Evolutionary conservation across 2,329 filamentous ascomycete genomes (phyloP).

Genomic region (Emmonsiellopsis sp.): DNA sequence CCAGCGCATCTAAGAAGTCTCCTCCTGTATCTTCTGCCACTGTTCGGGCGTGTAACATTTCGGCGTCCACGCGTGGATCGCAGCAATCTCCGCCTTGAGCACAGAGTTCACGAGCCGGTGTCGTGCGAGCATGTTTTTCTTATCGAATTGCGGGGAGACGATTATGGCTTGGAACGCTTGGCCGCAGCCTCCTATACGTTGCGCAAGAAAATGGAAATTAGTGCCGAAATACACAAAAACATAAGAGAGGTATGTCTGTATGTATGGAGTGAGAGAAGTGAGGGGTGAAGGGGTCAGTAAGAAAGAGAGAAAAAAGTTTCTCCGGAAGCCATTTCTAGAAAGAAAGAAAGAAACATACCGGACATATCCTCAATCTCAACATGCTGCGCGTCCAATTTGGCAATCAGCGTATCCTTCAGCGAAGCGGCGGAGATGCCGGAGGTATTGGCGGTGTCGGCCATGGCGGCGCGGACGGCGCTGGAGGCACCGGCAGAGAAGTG

Average conservation of each 20-base stretch:
- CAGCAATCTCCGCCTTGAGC: slow-evolving; percentile 77
- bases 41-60: slow-evolving; percentile 89
- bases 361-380: slow-evolving; percentile 90
- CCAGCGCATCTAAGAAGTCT: slow-evolving; percentile 10
- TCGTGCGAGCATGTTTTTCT: slow-evolving; percentile 68
- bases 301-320: background rate
- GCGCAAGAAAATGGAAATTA: slow-evolving; percentile 1
- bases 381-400: slow-evolving; percentile 63
- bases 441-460: slow-evolving; percentile 41
- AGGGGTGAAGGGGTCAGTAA: background rate
- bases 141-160: slow-evolving; percentile 59
- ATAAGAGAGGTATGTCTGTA: background rate
- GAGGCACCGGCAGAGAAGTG: slow-evolving; percentile 26
- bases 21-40: slow-evolving; percentile 60
- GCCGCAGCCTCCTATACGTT: slow-evolving; percentile 54
- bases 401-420: slow-evolving; percentile 58
- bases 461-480: slow-evolving; percentile 26
- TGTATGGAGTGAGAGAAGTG: background rate
- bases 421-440: slow-evolving; percentile 62
- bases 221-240: background rate
- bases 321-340: background rate
- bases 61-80: slow-evolving; percentile 89
- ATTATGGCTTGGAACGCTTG: slow-evolving; percentile 63
- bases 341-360: slow-evolving; percentile 45
- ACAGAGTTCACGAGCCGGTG: slow-evolving; percentile 78